Conservation (phyloP, 1,284 basidiomycete genomes). For the Tylopilus sp. region DNA sequence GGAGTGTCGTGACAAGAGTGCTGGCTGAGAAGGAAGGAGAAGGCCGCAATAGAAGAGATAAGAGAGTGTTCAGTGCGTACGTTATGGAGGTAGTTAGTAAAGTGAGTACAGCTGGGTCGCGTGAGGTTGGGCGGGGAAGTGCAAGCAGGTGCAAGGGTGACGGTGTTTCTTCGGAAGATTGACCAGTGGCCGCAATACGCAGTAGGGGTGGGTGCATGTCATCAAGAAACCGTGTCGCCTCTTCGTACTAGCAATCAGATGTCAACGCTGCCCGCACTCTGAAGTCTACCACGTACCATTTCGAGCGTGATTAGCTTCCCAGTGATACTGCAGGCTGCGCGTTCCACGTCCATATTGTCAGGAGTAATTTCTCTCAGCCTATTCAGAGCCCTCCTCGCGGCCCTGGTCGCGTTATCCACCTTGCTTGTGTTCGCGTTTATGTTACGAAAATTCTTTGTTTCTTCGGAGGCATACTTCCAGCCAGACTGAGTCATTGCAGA, state of each 20-base stretch:
- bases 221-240: conserved; percentile 42
- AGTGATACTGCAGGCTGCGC: conserved; percentile 60
- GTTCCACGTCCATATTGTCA: conserved; percentile 62
- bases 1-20: conserved; percentile 37
- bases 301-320: conserved; percentile 64
- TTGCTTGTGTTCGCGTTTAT: conserved; percentile 32
- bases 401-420: conserved; percentile 33
- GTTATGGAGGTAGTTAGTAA: conserved; percentile 57
- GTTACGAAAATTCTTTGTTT: conserved; percentile 21
- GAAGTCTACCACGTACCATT: conserved; percentile 46
- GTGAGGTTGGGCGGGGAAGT: conserved; percentile 40
- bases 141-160: conserved; percentile 40
- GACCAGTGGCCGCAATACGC: conserved; percentile 2
- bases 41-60: conserved; percentile 28
- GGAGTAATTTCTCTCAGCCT: conserved; percentile 45
- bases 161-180: not conserved
- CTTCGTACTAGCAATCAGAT: conserved; percentile 43
- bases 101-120: conserved; percentile 44
- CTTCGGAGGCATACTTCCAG: conserved; percentile 41
- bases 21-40: conserved; percentile 18
- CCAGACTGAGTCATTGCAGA: conserved; percentile 52
- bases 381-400: conserved; percentile 39
- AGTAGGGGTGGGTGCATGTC: conserved; percentile 46
- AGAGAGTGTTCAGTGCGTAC: conserved; percentile 44
- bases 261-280: conserved; percentile 1